A percentile compares a stretch with the other conserved stretches of the same genome.
Evolutionary conservation across 177 flowering plant genomes (phyloP).

Genomic region (Telopea speciosissima): DNA sequence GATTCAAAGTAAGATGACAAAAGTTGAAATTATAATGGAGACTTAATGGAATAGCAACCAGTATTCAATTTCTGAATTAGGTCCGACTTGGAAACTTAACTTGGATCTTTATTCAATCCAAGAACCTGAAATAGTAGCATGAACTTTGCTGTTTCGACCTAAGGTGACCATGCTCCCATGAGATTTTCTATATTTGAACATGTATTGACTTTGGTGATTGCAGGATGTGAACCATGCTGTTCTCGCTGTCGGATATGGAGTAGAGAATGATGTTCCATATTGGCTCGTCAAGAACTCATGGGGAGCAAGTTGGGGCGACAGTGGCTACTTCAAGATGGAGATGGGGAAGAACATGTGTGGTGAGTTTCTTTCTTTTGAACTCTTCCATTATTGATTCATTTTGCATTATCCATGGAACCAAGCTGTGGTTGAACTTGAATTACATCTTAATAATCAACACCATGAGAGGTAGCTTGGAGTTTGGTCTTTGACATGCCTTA

Average conservation of each 20-base stretch:
- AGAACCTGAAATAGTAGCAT: background rate
- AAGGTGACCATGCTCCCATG: background rate
- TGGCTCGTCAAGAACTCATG: slow-evolving; percentile 99
- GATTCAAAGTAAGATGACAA: background rate
- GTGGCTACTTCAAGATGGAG: slow-evolving; percentile 98
- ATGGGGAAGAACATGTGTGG: slow-evolving; percentile 99
- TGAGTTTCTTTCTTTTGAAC: slow-evolving; percentile 27
- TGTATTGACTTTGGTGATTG: slow-evolving; percentile 8
- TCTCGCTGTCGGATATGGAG: slow-evolving; percentile 93
- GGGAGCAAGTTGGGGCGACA: slow-evolving; percentile 83
- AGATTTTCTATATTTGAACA: background rate
- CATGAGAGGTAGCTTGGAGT: no score
- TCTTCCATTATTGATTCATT: background rate
- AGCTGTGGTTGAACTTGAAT: no score
- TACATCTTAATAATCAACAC: no score
- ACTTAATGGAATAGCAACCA: background rate
- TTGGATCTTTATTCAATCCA: background rate
- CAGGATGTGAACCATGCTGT: slow-evolving; percentile 99
- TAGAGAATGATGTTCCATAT: slow-evolving; percentile 71
- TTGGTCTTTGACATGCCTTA: no score
- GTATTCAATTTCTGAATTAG: no score
- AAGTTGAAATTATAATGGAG: background rate
- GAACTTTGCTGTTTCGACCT: background rate
- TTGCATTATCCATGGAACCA: background rate
- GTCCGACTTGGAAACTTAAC: background rate